phyloP scores from a whole-genome alignment of 2,329 filamentous ascomycete species.

The Epichloe glyceriae region DNA sequence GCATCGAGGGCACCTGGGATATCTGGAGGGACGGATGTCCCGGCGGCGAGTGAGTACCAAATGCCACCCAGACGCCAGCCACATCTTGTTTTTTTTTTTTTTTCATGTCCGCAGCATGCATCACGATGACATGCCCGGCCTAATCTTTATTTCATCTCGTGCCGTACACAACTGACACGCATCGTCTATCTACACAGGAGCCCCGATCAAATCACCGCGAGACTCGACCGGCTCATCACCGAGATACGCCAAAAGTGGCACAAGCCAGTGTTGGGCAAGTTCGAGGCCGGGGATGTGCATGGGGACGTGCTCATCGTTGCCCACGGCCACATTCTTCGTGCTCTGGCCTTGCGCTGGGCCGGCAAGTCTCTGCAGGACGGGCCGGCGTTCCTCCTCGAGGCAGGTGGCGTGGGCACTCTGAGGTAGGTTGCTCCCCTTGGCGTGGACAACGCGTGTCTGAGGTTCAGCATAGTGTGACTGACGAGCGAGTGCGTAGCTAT shows the following conservation, averaged over 20 bases:
- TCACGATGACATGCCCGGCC: not conserved
- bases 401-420: conserved; percentile 70
- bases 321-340: conserved; percentile 79
- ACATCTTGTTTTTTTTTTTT: not conserved
- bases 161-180: too few relatives aligned
- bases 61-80: not conserved
- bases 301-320: conserved; percentile 53
- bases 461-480: not conserved
- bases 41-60: conserved; percentile 58
- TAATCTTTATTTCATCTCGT: too few relatives aligned
- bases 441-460: not conserved
- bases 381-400: conserved; percentile 72
- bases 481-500: conserved; percentile 38
- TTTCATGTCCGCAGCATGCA: not conserved
- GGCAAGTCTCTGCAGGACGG: conserved; percentile 61
- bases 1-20: conserved; percentile 53
- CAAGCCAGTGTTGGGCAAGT: conserved; percentile 44
- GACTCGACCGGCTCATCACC: conserved; percentile 63
- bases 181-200: conserved; percentile 29
- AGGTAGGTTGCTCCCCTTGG: conserved; percentile 37
- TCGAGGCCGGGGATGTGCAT: conserved; percentile 21
- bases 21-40: conserved; percentile 86
- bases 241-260: conserved; percentile 61
- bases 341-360: conserved; percentile 80
- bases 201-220: conserved; percentile 56